A percentile compares a stretch with the other conserved stretches of the same genome.
Conservation (phyloP, 2,329 filamentous ascomycete genomes). For the Claviceps spartinae region DNA sequence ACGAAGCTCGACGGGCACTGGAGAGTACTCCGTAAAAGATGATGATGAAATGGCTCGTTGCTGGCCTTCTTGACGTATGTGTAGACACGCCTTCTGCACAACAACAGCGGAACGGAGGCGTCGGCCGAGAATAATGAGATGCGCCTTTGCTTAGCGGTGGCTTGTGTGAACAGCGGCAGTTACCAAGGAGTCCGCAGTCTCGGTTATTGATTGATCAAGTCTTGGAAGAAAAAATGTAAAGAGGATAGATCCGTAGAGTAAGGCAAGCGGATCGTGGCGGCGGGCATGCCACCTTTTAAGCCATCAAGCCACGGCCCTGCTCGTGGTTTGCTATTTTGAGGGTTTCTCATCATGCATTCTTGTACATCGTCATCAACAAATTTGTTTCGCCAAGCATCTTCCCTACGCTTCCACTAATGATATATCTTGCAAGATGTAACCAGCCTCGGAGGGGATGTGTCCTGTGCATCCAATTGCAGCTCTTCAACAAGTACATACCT, state of each 20-base stretch:
- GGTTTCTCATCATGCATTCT: background rate
- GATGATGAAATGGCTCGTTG: background rate
- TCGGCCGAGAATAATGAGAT: background rate
- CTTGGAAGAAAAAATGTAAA: background rate
- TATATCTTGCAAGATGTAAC: background rate
- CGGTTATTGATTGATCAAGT: background rate
- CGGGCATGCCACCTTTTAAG: background rate
- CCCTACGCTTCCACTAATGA: background rate
- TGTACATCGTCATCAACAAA: background rate
- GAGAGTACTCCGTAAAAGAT: background rate
- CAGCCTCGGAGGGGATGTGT: background rate
- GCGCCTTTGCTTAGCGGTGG: background rate
- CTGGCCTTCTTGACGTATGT: background rate
- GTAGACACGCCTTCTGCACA: background rate
- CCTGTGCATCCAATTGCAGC: background rate
- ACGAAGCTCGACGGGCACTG: background rate
- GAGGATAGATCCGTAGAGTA: background rate
- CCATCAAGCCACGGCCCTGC: background rate
- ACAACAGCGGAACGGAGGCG: background rate
- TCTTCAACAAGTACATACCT: too few species aligned
- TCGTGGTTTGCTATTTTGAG: background rate
- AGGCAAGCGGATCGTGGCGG: background rate
- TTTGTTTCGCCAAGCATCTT: background rate
- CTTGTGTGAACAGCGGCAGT: background rate
- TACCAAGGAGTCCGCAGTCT: background rate